Evolutionary conservation across 202 grass and related monocot species (phyloP), one percentile per base, ranked within the genome.

Genomic region (Zizania palustris): DNA sequence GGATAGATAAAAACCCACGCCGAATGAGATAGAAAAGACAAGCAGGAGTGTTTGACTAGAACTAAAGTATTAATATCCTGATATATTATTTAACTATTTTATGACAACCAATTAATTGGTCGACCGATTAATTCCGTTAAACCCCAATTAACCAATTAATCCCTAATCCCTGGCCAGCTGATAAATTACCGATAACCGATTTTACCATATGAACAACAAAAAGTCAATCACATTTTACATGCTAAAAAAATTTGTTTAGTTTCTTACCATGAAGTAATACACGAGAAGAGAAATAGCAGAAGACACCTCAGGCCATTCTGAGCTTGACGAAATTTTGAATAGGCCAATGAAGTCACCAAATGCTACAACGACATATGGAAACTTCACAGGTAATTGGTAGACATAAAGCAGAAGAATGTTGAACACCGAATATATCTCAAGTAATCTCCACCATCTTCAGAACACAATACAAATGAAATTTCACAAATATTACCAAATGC

Each of bases 241-340:
- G 20, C 36, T 43, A 11, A 49, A 54, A 21, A 77, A 76, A 83
- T 60, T 65, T 60, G 72, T 11, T 71, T 50, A 15, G 67, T 21
- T 88, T 60, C 86, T 93, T 93, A 97, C 94, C 94, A 97, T 88
- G 60, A 93, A 86, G 80, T 93, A 97, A 80, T 86, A 97, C 37
- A 92, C 67, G 21, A 97, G 59, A 80, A 97, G 88, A 13, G 94
- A 97, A 82, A 89, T 70, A 73, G 82, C 86, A 82, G 91, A 91
- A 90, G 84, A 92, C 65, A 97, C 69, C 77, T 97, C 90, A 59
- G 82, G 88, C 88, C 88, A 93, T 80, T 93, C 91, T 71, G 94
- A 90, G 82, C 78, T 93, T 42, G 60, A 79, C 12, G 81, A 90
- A 80, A 97, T 75, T 92, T 97, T 92, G 86, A 92, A 97, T 71